A percentile compares a stretch with the other conserved stretches of the same genome.
Conservation (phyloP, 2,329 filamentous ascomycete genomes). For the Amesomyces nigricolor region DNA sequence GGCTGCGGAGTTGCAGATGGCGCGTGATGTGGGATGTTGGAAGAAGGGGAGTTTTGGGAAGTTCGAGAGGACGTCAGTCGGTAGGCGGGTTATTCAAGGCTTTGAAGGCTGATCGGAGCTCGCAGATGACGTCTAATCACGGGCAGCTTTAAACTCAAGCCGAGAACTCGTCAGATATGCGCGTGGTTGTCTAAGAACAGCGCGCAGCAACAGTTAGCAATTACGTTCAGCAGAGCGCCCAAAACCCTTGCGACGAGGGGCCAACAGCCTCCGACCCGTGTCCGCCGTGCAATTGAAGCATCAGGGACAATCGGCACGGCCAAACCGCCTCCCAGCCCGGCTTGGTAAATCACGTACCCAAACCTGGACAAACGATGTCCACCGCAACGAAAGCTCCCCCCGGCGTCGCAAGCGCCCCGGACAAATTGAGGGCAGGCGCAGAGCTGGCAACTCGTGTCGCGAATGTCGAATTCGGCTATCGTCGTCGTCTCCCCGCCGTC, state of each 20-base stretch:
- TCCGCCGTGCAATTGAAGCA: conserved; percentile 13
- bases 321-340: background rate
- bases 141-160: no score
- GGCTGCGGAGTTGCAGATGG: background rate
- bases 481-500: conserved; percentile 3
- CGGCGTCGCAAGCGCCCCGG: background rate
- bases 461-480: conserved; percentile 10
- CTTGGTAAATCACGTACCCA: conserved; percentile 7
- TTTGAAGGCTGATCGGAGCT: no score
- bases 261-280: background rate
- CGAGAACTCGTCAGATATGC: no score
- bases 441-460: conserved; percentile 8
- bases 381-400: background rate
- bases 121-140: no score
- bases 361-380: background rate
- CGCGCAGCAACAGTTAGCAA: no score
- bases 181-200: no score
- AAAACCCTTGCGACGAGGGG: background rate
- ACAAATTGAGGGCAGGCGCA: background rate
- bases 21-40: background rate
- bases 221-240: no score
- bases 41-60: no score
- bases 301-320: background rate
- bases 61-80: no score
- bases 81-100: no score